These are phyloP conservation scores for Rhizopogon salebrosus DNA, from an alignment of 768 basidiomycete genomes.

Conservation along the genomic window DNA sequence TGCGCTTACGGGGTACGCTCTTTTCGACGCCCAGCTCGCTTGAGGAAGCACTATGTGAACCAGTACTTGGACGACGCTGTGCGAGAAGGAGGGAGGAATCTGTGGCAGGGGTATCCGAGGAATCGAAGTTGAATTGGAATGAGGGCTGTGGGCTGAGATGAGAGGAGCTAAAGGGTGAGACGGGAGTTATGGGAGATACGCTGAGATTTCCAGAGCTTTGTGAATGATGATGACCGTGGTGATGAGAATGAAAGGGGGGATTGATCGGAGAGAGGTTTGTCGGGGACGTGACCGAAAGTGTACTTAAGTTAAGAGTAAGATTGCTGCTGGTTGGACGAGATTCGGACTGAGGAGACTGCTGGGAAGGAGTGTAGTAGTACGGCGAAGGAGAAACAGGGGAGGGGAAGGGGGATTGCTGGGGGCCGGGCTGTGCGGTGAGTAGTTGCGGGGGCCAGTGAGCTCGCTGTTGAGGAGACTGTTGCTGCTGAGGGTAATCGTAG, in stretches of 20 bases:
- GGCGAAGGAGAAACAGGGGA: conserved; percentile 21
- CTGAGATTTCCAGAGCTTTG: conserved; percentile 18
- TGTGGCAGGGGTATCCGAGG: conserved; percentile 22
- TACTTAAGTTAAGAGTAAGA: conserved; percentile 64
- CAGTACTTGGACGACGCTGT: conserved; percentile 33
- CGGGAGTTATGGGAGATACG: conserved; percentile 53
- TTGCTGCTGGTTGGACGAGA: conserved; percentile 28
- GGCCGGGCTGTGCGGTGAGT: conserved; percentile 4
- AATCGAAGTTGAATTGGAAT: conserved; percentile 48
- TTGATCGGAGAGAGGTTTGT: conserved; percentile 61
- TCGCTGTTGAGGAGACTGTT: conserved; percentile 27
- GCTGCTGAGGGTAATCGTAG: conserved; percentile 27
- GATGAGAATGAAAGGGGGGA: conserved; percentile 27
- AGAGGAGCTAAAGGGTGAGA: conserved; percentile 43
- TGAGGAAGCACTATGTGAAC: conserved; percentile 37
- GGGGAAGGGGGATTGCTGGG: conserved; percentile 12
- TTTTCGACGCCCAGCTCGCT: conserved; percentile 42
- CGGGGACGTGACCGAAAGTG: conserved; percentile 62
- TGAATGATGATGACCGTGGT: conserved; percentile 16
- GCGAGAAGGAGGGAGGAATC: conserved; percentile 24
- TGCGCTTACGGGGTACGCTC: conserved; percentile 62
- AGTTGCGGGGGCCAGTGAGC: conserved; percentile 16
- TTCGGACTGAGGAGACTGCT: conserved; percentile 11
- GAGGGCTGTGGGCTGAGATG: conserved; percentile 39
- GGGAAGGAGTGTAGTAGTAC: conserved; percentile 16